Base-by-base conservation (phyloP, 495 filamentous ascomycete species). In the Penicillium turbatum region DNA sequence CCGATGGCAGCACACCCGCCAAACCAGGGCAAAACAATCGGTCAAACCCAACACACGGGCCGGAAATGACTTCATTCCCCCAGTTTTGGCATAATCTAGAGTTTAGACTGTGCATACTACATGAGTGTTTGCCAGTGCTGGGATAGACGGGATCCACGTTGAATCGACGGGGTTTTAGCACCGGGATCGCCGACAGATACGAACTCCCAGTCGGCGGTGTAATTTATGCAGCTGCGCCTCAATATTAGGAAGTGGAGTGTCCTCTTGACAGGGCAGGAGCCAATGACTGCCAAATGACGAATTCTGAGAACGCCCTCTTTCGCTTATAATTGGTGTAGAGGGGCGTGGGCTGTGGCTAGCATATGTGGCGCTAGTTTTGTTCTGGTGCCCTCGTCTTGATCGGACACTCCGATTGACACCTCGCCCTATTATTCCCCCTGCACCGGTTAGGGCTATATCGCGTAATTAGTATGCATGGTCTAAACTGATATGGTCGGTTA, bases 141-240 rank as follows among this genome's bases (percentile, higher is more conserved):
- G 40, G 7, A 43, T 16, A 43, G 40, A 16, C 13, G 12, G 24
- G 32, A 9, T 10, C 36, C 36, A 38, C 36, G 36, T 38, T 41
- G 1, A 15, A 29, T 9, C 13, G 11, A 27, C 12, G 40, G 24
- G 40, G 12, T 17, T 35, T 26, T 55, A 45, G 43, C 32, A 58
- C 60, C 60, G 60, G 60, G 53, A 56, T 56, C 56, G 56, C 60
- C 60, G 60, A 63, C 50, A 52, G 40, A 54, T 59, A 51, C 49
- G 49, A 51, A 43, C 49, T 38, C 12, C 39, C 26, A 17, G 27
- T 31, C 43, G 60, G 60, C 57, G 58, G 58, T 62, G 58, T 59
- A 59, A 39, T 31, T 31, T 26, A 50, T 19, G 34, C n/a, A 54
- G 53, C 62, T 65, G 60, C 62, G 62, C 62, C 62, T 60, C 54